phyloP scores from a whole-genome alignment of 352 stramenopile genomes.

The Globisporangium paddicum region DNA sequence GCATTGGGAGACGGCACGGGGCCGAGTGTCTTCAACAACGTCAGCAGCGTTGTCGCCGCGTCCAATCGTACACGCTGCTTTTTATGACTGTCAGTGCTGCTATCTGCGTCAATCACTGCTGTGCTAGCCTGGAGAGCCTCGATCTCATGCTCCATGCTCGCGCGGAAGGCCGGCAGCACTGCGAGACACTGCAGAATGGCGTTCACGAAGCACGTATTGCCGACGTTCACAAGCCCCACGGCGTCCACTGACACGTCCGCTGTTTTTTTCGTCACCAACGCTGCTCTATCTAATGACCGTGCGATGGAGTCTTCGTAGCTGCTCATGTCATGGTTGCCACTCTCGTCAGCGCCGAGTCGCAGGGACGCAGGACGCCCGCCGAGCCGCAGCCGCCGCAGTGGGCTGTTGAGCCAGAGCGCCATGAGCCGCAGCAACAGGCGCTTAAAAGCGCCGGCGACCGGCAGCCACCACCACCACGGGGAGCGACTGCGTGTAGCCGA shows the following conservation, averaged over 20 bases:
- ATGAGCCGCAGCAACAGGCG: constrained; percentile 12
- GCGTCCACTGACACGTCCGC: background rate
- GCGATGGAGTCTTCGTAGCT: constrained; percentile 5
- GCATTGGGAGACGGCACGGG: background rate
- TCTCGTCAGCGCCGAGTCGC: background rate
- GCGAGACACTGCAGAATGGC: constrained; percentile 66
- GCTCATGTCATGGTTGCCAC: background rate
- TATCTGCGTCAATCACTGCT: background rate
- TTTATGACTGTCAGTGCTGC: background rate
- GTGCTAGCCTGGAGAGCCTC: background rate
- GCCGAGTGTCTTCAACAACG: constrained; percentile 10
- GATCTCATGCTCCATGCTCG: constrained; percentile 22
- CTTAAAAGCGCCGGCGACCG: constrained; percentile 7
- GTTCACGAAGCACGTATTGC: constrained; percentile 78
- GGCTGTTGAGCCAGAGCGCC: constrained; percentile 13
- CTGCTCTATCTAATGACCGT: background rate
- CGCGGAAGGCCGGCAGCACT: constrained; percentile 32
- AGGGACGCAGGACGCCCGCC: background rate
- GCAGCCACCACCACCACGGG: constrained; percentile 8
- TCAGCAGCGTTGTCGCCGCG: constrained; percentile 10
- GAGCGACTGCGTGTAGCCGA: background rate
- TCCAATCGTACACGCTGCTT: constrained; percentile 4
- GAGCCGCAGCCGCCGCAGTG: constrained; percentile 11
- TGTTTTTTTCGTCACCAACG: background rate
- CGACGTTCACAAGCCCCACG: constrained; percentile 50